Percentiles rank a stretch among this genome's conserved stretches.
Conservation (phyloP, 345 rosid species). For the Euphorbia peplus region DNA sequence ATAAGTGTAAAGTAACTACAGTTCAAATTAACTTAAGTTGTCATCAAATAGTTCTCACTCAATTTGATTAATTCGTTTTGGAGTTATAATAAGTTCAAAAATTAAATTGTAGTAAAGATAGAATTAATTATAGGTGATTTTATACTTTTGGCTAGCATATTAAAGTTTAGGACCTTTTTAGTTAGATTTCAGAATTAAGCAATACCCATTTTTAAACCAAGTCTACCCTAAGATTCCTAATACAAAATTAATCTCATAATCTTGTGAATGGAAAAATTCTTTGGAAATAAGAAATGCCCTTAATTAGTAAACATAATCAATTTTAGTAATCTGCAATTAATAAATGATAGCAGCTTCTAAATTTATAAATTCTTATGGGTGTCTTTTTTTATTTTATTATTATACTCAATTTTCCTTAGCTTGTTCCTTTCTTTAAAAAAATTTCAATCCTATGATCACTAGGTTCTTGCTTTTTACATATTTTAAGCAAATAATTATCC, state of each 20-base stretch:
- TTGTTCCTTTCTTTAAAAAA: background rate
- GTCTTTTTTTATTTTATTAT: conserved; percentile 15
- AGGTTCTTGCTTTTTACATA: background rate
- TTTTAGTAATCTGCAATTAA: conserved; percentile 22
- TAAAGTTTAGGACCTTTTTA: background rate
- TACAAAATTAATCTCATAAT: conserved; percentile 16
- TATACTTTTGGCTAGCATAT: background rate
- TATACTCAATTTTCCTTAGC: conserved; percentile 7
- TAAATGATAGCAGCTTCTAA: conserved; percentile 22
- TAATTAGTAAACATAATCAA: conserved; percentile 10
- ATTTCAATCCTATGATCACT: background rate
- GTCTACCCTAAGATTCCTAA: conserved; percentile 25
- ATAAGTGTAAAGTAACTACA: no score
- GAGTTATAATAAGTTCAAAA: no score
- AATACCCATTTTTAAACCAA: conserved; percentile 17
- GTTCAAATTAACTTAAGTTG: no score
- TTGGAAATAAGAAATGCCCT: conserved; percentile 21
- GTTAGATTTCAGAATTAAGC: conserved; percentile 21
- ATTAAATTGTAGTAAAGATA: background rate
- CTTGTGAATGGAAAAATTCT: conserved; percentile 8
- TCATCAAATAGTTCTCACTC: no score
- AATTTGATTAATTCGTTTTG: background rate
- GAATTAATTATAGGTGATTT: background rate
- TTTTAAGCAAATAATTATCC: conserved; percentile 6
- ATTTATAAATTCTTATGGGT: background rate